These are phyloP conservation scores for Saccharomyces hybrid DNA, from an alignment of 1,139 yeast genomes.

Conservation along the genomic window DNA sequence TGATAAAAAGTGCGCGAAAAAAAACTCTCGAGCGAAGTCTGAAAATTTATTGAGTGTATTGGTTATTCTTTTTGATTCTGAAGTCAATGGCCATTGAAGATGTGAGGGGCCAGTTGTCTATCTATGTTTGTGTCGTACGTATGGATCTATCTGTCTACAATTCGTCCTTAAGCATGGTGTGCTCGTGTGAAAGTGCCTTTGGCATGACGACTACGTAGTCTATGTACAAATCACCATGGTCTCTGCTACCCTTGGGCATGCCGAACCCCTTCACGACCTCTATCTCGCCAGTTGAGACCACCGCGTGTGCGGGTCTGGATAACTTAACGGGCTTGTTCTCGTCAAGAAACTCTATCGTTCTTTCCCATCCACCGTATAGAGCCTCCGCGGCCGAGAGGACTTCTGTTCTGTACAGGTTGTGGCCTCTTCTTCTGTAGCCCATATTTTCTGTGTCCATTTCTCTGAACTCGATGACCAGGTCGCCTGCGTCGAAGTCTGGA, in stretches of 20 bases:
- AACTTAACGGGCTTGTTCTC: conserved; percentile 44
- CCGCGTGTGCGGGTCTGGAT: conserved; percentile 42
- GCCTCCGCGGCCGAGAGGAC: conserved; percentile 68
- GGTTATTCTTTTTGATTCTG: not conserved
- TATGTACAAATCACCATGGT: conserved; percentile 65
- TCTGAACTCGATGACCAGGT: conserved; percentile 50
- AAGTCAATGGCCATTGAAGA: not conserved
- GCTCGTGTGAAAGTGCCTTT: not conserved
- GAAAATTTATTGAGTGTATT: not conserved
- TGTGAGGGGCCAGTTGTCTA: not conserved
- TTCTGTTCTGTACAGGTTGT: conserved; percentile 74
- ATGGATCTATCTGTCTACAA: not conserved
- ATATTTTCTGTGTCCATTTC: conserved; percentile 51
- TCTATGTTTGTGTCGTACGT: not conserved
- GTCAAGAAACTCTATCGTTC: conserved; percentile 61
- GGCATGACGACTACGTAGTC: conserved; percentile 52
- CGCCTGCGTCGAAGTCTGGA: conserved; percentile 80
- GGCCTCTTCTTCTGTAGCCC: conserved; percentile 80
- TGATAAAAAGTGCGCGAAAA: not conserved
- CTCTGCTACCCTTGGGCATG: conserved; percentile 60
- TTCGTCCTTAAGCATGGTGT: conserved; percentile 1
- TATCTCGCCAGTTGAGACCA: conserved; percentile 57
- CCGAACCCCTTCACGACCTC: conserved; percentile 70
- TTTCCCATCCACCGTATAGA: conserved; percentile 66
- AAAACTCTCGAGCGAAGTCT: not conserved